Evolutionary conservation across 306 rosid species (phyloP).

Genomic region (Trifolium dubium): DNA sequence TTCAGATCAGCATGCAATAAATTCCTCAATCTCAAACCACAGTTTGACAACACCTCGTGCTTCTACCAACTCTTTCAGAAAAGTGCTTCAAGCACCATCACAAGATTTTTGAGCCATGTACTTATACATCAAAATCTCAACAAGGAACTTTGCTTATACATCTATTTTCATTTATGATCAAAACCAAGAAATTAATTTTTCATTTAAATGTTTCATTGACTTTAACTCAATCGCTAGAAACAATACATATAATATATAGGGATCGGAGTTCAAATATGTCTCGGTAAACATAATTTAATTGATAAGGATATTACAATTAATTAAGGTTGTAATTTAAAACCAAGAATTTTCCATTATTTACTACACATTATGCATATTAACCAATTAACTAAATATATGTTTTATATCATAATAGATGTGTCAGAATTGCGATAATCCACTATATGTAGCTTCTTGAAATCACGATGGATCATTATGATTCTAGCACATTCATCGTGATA

Average conservation of each 20-base stretch:
- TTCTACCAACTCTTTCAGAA: constrained; percentile 38
- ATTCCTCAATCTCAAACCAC: constrained; percentile 30
- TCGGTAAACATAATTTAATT: neutral
- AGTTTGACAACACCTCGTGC: constrained; percentile 42
- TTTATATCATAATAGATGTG: too few relatives aligned
- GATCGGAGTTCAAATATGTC: too few relatives aligned
- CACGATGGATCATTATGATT: too few relatives aligned
- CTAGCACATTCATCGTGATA: too few relatives aligned
- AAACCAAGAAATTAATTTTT: neutral
- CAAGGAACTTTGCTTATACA: neutral
- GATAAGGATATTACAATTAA: too few relatives aligned
- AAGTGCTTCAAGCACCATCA: constrained; percentile 26
- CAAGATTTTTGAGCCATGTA: neutral
- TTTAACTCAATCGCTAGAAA: too few relatives aligned
- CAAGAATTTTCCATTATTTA: too few relatives aligned
- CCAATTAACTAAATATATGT: neutral
- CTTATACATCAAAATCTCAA: neutral
- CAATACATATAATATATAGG: too few relatives aligned
- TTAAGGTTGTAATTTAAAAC: too few relatives aligned
- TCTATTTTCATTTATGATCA: neutral
- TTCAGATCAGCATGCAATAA: constrained; percentile 38
- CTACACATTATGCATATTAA: neutral
- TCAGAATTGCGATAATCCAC: too few relatives aligned
- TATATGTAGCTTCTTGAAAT: too few relatives aligned
- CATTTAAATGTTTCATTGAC: neutral